phyloP scores from a whole-genome alignment of 169 alveolate species.

The Cyclospora cayetanensis region DNA sequence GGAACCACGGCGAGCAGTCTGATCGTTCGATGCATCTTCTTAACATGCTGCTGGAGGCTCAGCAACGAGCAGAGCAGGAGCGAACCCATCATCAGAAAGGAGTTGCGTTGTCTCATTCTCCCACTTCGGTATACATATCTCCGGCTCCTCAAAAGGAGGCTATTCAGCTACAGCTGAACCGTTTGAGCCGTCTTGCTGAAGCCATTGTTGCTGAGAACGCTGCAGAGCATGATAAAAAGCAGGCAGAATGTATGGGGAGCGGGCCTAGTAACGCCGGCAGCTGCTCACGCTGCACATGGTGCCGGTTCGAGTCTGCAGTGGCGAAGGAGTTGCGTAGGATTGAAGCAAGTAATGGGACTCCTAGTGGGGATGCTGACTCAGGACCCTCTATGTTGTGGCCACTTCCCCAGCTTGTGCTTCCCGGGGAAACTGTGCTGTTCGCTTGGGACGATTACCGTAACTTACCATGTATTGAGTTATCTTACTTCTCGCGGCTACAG shows the following conservation, averaged over 20 bases:
- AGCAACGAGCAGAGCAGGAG: conserved; percentile 13
- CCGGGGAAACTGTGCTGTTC: conserved; percentile 62
- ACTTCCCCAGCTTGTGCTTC: conserved; percentile 61
- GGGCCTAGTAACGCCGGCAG: neutral
- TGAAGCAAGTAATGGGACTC: neutral
- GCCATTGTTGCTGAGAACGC: neutral
- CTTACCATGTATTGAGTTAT: conserved; percentile 48
- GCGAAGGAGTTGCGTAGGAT: neutral
- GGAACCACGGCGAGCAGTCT: neutral
- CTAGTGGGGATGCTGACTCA: neutral
- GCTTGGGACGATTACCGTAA: conserved; percentile 69
- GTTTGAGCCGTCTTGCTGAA: conserved; percentile 5
- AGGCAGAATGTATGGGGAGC: neutral
- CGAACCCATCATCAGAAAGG: neutral
- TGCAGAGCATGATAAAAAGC: neutral
- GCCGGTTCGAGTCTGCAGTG: conserved; percentile 32
- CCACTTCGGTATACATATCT: conserved; percentile 20
- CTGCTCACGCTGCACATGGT: conserved; percentile 14
- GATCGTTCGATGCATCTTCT: neutral
- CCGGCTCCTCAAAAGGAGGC: conserved; percentile 29
- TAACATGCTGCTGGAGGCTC: conserved; percentile 42
- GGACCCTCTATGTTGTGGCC: conserved; percentile 19
- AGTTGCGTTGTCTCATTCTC: neutral
- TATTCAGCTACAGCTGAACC: neutral
- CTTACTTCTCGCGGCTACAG: conserved; percentile 46